These are phyloP conservation scores for Suhomyces ambrosiae DNA, from an alignment of 1,139 yeast genomes.

Conservation along the genomic window DNA sequence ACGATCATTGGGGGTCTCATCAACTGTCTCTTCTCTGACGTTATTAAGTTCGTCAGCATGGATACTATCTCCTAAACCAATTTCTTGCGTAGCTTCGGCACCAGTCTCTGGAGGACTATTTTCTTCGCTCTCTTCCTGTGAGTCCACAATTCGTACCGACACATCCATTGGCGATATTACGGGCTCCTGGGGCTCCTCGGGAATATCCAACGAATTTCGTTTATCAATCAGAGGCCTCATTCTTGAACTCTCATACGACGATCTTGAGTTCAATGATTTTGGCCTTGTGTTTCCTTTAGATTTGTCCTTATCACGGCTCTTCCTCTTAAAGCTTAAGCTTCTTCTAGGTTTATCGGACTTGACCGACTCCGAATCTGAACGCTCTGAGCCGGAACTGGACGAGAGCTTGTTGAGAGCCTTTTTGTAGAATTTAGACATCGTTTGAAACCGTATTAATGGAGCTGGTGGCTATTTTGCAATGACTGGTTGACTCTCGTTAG, in stretches of 20 bases:
- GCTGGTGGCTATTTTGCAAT: too few relatives aligned
- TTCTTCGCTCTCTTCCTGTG: background rate
- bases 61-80: too few relatives aligned
- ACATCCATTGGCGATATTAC: conserved; percentile 10
- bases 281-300: background rate
- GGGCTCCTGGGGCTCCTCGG: conserved; percentile 8
- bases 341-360: conserved; percentile 15
- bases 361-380: conserved; percentile 8
- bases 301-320: conserved; percentile 6
- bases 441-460: background rate
- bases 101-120: too few relatives aligned
- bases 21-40: too few relatives aligned
- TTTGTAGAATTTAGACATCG: conserved; percentile 16
- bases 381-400: conserved; percentile 11
- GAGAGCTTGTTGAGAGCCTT: conserved; percentile 18
- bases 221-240: conserved; percentile 2
- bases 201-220: conserved; percentile 3
- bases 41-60: too few relatives aligned
- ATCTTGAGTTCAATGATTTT: conserved; percentile 1
- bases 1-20: too few relatives aligned
- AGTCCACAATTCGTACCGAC: conserved; percentile 7
- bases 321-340: conserved; percentile 15
- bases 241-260: conserved; percentile 6
- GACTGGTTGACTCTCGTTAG: too few relatives aligned
- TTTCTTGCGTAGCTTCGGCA: too few relatives aligned